A percentile compares a stretch with the other conserved stretches of the same genome.
phyloP scores from a whole-genome alignment of 805 yeast genomes.

The Maudiozyma bulderi region DNA sequence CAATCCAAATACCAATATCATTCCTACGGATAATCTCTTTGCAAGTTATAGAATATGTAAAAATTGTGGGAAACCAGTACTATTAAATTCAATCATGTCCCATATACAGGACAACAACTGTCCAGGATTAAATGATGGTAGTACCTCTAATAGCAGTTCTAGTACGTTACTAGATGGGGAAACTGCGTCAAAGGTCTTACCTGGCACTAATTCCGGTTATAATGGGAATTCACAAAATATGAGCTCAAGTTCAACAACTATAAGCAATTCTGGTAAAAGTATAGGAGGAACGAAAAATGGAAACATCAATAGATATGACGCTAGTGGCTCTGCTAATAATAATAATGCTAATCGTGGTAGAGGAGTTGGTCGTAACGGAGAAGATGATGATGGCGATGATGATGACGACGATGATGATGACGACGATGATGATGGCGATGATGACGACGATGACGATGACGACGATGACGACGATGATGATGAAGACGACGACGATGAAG shows the following conservation, averaged over 20 bases:
- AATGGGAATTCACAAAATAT: neutral
- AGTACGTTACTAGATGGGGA: neutral
- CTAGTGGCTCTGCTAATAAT: neutral
- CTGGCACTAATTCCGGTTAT: neutral
- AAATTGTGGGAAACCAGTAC: conserved; percentile 26
- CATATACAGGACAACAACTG: conserved; percentile 25
- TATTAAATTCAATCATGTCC: conserved; percentile 17
- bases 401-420: conserved; percentile 1
- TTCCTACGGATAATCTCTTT: neutral
- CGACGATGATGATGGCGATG: conserved; percentile 2
- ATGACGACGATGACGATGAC: conserved; percentile 1
- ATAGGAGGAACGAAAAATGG: too few relatives aligned
- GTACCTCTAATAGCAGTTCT: neutral
- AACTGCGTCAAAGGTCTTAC: neutral
- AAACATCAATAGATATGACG: too few relatives aligned
- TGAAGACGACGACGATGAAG: conserved; percentile 8
- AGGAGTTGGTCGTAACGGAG: too few relatives aligned
- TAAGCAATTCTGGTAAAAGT: too few relatives aligned
- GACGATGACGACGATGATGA: conserved; percentile 5
- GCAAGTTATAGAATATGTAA: conserved; percentile 24
- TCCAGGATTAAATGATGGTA: conserved; percentile 3
- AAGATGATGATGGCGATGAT: neutral
- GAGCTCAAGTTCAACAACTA: too few relatives aligned
- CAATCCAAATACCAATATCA: conserved; percentile 16
- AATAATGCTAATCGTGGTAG: neutral